These are phyloP conservation scores for Tylopilus plumbeoviolaceoides DNA, from an alignment of 768 basidiomycete genomes.

Conservation along the genomic window DNA sequence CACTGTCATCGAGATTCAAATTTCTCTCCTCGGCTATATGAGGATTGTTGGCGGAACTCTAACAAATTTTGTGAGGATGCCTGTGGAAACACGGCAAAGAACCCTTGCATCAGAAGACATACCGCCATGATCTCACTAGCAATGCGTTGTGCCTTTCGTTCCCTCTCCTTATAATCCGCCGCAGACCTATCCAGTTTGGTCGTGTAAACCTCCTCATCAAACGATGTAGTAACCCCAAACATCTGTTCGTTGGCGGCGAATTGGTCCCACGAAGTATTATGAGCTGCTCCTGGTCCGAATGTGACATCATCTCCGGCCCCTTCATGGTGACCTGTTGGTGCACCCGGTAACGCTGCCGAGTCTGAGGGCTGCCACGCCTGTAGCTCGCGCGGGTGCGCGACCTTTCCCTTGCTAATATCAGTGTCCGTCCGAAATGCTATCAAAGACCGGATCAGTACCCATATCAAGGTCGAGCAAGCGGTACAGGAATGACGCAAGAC, in stretches of 20 bases:
- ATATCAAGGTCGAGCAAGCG: neutral
- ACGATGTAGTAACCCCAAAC: conserved; percentile 88
- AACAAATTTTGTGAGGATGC: conserved; percentile 12
- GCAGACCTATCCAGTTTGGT: conserved; percentile 85
- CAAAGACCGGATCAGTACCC: conserved; percentile 14
- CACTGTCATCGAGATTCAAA: conserved; percentile 60
- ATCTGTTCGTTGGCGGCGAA: conserved; percentile 90
- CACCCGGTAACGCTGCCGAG: conserved; percentile 28
- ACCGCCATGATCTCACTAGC: conserved; percentile 91
- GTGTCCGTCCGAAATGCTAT: conserved; percentile 79
- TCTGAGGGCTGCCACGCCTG: conserved; percentile 66
- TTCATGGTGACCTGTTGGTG: conserved; percentile 25
- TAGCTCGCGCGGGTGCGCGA: conserved; percentile 66
- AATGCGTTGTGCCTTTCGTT: conserved; percentile 80
- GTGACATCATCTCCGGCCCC: conserved; percentile 60
- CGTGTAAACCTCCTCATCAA: conserved; percentile 93
- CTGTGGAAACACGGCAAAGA: conserved; percentile 4
- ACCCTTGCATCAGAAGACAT: conserved; percentile 26
- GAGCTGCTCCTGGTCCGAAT: conserved; percentile 51
- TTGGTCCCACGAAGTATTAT: conserved; percentile 74
- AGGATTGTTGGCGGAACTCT: conserved; percentile 67
- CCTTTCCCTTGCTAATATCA: conserved; percentile 63
- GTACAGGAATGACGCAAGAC: neutral
- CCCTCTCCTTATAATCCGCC: conserved; percentile 84
- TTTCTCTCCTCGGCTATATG: conserved; percentile 90